phyloP scores from a whole-genome alignment of 108 stramenopile genomes.

The Pseudonitzschia pungens region DNA sequence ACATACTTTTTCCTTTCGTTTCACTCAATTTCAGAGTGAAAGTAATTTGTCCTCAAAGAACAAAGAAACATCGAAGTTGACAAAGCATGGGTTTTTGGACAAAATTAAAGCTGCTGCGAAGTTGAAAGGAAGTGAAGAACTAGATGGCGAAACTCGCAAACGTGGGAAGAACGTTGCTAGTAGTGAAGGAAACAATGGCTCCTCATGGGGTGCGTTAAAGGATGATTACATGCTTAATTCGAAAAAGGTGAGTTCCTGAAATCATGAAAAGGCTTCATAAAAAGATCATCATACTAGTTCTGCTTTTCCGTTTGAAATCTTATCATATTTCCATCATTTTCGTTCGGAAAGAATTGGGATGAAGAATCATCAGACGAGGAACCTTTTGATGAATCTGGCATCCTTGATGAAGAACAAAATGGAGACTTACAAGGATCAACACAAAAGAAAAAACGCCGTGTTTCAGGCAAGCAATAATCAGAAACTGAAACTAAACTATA shows the following conservation, averaged over 20 bases:
- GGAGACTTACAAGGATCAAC: neutral
- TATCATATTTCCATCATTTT: neutral
- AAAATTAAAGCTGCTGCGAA: slow-evolving; percentile 69
- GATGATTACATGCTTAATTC: slow-evolving; percentile 81
- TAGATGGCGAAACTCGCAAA: neutral
- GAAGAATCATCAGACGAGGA: slow-evolving; percentile 73
- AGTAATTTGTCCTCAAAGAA: slow-evolving; percentile 10
- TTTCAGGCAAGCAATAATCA: slow-evolving; percentile 4
- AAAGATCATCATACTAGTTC: too few relatives aligned
- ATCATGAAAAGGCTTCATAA: too few relatives aligned
- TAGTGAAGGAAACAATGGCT: slow-evolving; percentile 9
- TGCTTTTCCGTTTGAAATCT: too few relatives aligned
- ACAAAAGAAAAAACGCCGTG: slow-evolving; percentile 20
- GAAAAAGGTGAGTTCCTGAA: slow-evolving; percentile 40
- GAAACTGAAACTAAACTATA: slow-evolving; percentile 1
- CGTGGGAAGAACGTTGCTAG: slow-evolving; percentile 8
- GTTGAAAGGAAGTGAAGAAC: slow-evolving; percentile 3
- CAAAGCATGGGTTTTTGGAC: slow-evolving; percentile 81
- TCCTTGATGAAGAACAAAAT: slow-evolving; percentile 5
- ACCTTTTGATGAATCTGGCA: slow-evolving; percentile 12
- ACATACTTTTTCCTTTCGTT: neutral
- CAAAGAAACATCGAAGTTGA: slow-evolving; percentile 47
- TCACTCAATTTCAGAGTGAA: slow-evolving; percentile 5
- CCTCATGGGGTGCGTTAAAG: slow-evolving; percentile 78
- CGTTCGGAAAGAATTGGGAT: slow-evolving; percentile 65